phyloP scores from a whole-genome alignment of 2,329 filamentous ascomycete genomes.

The Ophiostoma ulmi region DNA sequence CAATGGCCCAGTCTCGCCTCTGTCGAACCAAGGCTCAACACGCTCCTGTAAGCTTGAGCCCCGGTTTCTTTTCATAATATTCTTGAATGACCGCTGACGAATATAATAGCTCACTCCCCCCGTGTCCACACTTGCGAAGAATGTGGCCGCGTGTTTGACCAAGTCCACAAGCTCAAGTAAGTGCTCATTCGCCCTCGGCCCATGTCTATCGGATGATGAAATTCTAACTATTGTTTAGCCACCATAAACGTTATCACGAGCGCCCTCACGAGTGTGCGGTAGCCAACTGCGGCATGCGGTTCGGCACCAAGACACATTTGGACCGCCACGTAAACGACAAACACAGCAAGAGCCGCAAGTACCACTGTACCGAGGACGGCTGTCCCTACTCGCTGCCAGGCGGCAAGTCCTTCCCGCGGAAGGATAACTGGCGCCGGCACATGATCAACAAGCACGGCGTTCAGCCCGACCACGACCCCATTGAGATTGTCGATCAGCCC shows the following conservation, averaged over 20 bases:
- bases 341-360: constrained; percentile 56
- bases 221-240: constrained; percentile 35
- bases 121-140: constrained; percentile 39
- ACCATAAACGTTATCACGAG: constrained; percentile 58
- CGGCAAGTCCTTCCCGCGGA: constrained; percentile 55
- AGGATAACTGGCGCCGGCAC: constrained; percentile 59
- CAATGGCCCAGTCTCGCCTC: constrained; percentile 33
- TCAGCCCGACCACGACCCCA: constrained; percentile 39
- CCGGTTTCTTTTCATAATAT: background rate
- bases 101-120: constrained; percentile 27
- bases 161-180: constrained; percentile 57
- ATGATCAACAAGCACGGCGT: constrained; percentile 54
- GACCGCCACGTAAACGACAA: constrained; percentile 59
- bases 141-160: constrained; percentile 48
- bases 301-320: constrained; percentile 58
- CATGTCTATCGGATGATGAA: background rate
- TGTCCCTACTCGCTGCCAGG: constrained; percentile 54
- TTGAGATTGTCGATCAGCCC: constrained; percentile 41
- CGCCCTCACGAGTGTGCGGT: constrained; percentile 45
- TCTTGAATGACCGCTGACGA: background rate
- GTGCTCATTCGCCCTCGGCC: constrained; percentile 22
- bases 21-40: constrained; percentile 31
- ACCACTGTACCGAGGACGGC: constrained; percentile 50
- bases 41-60: constrained; percentile 29
- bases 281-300: constrained; percentile 49